Evolutionary conservation across 345 rosid genomes (phyloP), one percentile per base, ranked within the genome.

Genomic region (Eutrema japonicum): DNA sequence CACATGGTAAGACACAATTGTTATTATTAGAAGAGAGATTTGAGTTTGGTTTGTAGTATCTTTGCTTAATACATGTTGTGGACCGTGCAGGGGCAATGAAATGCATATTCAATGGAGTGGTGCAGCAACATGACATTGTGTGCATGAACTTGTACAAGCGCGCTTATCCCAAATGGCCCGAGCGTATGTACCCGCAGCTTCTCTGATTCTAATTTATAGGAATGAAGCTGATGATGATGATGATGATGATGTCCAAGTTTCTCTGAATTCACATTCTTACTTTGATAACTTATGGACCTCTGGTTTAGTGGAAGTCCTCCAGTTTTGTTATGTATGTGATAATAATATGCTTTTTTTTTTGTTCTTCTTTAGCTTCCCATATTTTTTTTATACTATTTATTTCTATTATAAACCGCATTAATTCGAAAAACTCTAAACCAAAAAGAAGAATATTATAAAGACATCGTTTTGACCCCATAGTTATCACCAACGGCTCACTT

Each of bases 131-230:
- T 43, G 96, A 95, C 78, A 81, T 96, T 0, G 93, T 90, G 43
- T 95, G 98, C 81, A 84, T 90, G 96, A 86, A 90, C 84, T 78
- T 95, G 61, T 95, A 76, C 83, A 92, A 92, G 84, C 96, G 96
- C 0, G 90, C 86, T 18, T 92, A 87, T 82, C 96, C 97, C 50
- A 91, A 89, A 82, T 91, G 96, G 99, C 93, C 93, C 5, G 92
- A 86, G 58, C 81, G 74, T 70, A 53, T 76, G 59, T 94, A 88
- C 85, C 95, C 96, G 7, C 70, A 71, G 43, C 47, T 77, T 56
- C 33, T 64, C 8, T 77, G 66, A 71, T 29, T 74, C 45, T 10
- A 33, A 10, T 56, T 57, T 2, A 16, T 5, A 9, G 30, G 30
- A 32, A 35, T 33, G 61, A 55, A 55, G 43, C 22, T 46, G 22